phyloP scores from a whole-genome alignment of 305 asterid species.

The Fraxinus xanthoxyloides region DNA sequence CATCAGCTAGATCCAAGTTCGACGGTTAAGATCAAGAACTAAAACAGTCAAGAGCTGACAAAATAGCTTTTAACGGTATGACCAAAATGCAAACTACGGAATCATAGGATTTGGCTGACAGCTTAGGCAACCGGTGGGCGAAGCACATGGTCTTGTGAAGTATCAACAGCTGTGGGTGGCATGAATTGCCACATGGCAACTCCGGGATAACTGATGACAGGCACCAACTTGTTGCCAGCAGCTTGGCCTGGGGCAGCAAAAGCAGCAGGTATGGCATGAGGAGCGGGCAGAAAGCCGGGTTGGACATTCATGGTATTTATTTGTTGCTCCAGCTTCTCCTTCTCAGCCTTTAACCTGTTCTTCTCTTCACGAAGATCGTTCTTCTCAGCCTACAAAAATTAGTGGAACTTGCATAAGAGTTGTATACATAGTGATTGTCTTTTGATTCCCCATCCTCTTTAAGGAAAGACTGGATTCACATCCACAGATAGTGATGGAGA shows the following conservation, averaged over 20 bases:
- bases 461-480: not conserved
- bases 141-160: slow-evolving; percentile 66
- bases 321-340: slow-evolving; percentile 93
- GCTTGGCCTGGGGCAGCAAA: slow-evolving; percentile 71
- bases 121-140: slow-evolving; percentile 62
- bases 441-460: not conserved
- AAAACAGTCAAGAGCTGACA: slow-evolving; percentile 26
- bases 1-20: slow-evolving; percentile 28
- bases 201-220: slow-evolving; percentile 59
- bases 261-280: slow-evolving; percentile 58
- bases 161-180: slow-evolving; percentile 67
- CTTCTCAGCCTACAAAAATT: slow-evolving; percentile 61
- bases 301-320: slow-evolving; percentile 63
- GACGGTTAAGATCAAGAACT: slow-evolving; percentile 20
- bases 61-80: slow-evolving; percentile 7
- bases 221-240: slow-evolving; percentile 42
- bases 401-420: not conserved
- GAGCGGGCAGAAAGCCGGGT: slow-evolving; percentile 53
- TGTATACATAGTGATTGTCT: not conserved
- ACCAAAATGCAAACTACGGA: not conserved
- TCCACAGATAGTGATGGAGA: not conserved
- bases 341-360: slow-evolving; percentile 86
- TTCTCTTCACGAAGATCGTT: slow-evolving; percentile 96
- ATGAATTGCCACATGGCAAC: slow-evolving; percentile 75
- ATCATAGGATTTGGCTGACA: slow-evolving; percentile 13